Conservation (phyloP, 805 yeast genomes). For the Lachancea dasiensis region DNA sequence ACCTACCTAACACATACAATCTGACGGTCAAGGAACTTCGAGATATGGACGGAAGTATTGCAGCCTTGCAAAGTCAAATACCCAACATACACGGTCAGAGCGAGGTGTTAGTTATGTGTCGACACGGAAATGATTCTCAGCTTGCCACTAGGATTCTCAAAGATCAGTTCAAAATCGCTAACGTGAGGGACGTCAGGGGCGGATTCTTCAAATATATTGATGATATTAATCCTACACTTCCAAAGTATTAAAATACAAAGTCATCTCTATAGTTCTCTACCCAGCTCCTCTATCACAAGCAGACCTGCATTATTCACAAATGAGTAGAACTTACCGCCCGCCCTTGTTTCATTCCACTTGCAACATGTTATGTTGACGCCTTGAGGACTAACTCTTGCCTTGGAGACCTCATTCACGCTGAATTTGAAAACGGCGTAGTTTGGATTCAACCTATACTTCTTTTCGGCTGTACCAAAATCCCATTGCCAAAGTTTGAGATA, state of each 20-base stretch:
- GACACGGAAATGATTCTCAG: constrained; percentile 90
- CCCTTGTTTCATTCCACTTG: constrained; percentile 51
- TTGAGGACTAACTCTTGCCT: constrained; percentile 40
- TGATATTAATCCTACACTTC: constrained; percentile 52
- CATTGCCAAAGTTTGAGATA: constrained; percentile 34
- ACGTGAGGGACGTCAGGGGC: constrained; percentile 66
- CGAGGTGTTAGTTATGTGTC: constrained; percentile 60
- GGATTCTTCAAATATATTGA: constrained; percentile 69
- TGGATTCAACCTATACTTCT: constrained; percentile 38
- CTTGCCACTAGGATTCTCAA: constrained; percentile 56
- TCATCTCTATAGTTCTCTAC: background rate
- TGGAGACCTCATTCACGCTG: constrained; percentile 24
- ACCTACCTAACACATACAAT: constrained; percentile 53
- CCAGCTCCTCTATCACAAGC: constrained; percentile 25
- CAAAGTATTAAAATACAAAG: constrained; percentile 45
- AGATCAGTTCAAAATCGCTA: constrained; percentile 41
- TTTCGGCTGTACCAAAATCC: constrained; percentile 37
- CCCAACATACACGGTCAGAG: constrained; percentile 21
- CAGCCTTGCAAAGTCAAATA: constrained; percentile 20
- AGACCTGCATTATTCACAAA: constrained; percentile 31
- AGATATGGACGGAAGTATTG: constrained; percentile 29
- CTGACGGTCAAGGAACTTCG: constrained; percentile 51
- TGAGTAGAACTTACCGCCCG: constrained; percentile 41
- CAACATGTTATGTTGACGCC: constrained; percentile 44
- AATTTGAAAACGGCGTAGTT: constrained; percentile 33